Conservation (phyloP, 257 asterid genomes). For the Nicotiana undulata region DNA sequence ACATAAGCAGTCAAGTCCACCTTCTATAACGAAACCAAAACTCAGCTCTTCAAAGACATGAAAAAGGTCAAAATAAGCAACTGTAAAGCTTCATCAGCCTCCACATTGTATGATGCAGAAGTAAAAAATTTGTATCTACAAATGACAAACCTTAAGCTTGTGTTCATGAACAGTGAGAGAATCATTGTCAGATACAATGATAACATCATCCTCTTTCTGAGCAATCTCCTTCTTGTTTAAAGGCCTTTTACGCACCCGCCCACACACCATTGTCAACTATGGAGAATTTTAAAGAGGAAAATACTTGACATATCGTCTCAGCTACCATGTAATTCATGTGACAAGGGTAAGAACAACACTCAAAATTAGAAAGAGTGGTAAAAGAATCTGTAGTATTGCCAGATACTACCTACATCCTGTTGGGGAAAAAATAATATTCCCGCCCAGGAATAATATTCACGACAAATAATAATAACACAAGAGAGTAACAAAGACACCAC, state of each 20-base stretch:
- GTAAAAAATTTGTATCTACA: conserved; percentile 5
- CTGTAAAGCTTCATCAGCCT: neutral
- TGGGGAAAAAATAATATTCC: too few species aligned
- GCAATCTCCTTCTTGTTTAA: conserved; percentile 83
- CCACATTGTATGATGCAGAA: neutral
- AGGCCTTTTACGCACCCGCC: conserved; percentile 96
- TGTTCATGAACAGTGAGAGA: conserved; percentile 84
- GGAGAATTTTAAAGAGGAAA: neutral
- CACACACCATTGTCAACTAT: conserved; percentile 10
- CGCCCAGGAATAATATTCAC: too few species aligned
- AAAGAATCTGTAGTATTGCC: neutral
- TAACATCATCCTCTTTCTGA: conserved; percentile 90
- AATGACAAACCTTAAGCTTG: conserved; percentile 65
- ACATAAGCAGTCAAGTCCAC: conserved; percentile 98
- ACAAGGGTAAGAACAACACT: neutral
- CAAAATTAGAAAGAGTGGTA: neutral
- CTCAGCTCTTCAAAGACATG: conserved; percentile 21
- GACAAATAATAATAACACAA: too few species aligned
- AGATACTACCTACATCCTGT: neutral
- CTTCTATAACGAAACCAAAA: conserved; percentile 34
- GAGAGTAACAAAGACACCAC: too few species aligned
- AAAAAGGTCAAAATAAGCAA: neutral
- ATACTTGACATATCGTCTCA: neutral
- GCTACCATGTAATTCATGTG: neutral
- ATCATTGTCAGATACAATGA: conserved; percentile 65